A percentile compares a stretch with the other conserved stretches of the same genome.
phyloP scores from a whole-genome alignment of 495 filamentous ascomycete genomes.

The Cairneyella variabilis region DNA sequence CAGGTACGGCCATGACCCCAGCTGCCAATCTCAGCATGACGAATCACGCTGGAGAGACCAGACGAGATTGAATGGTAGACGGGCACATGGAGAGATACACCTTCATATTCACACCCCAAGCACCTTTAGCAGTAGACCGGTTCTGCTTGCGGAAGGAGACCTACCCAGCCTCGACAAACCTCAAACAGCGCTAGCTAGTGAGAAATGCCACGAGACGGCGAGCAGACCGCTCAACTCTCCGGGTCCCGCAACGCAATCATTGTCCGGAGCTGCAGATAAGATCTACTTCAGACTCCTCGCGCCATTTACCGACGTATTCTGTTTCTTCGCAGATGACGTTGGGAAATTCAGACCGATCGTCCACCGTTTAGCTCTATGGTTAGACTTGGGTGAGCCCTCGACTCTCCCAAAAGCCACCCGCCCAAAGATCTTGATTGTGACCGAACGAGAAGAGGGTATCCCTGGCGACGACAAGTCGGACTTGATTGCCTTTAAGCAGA shows the following conservation, averaged over 20 bases:
- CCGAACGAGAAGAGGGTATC: neutral
- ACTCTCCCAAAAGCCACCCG: conserved; percentile 11
- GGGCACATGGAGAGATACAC: conserved; percentile 17
- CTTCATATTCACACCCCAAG: conserved; percentile 22
- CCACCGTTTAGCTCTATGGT: conserved; percentile 20
- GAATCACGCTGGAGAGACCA: conserved; percentile 3
- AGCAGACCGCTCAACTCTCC: conserved; percentile 12
- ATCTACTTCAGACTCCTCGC: conserved; percentile 28
- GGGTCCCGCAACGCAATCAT: neutral
- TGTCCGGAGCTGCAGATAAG: conserved; percentile 17
- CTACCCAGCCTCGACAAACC: conserved; percentile 8
- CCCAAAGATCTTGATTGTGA: conserved; percentile 24
- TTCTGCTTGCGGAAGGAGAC: conserved; percentile 28
- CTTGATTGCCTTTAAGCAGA: conserved; percentile 10
- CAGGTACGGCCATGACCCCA: conserved; percentile 6
- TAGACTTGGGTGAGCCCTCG: conserved; percentile 18
- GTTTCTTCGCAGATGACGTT: conserved; percentile 32
- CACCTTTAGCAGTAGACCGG: conserved; percentile 14
- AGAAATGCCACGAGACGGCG: conserved; percentile 16
- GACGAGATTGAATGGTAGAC: conserved; percentile 12
- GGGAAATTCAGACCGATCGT: conserved; percentile 22
- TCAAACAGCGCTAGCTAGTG: neutral
- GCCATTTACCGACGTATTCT: conserved; percentile 30
- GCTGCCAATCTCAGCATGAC: conserved; percentile 8
- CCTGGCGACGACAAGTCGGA: conserved; percentile 6